These are phyloP conservation scores for Microsporum canis DNA, from an alignment of 2,329 filamentous ascomycete species.

Conservation along the genomic window DNA sequence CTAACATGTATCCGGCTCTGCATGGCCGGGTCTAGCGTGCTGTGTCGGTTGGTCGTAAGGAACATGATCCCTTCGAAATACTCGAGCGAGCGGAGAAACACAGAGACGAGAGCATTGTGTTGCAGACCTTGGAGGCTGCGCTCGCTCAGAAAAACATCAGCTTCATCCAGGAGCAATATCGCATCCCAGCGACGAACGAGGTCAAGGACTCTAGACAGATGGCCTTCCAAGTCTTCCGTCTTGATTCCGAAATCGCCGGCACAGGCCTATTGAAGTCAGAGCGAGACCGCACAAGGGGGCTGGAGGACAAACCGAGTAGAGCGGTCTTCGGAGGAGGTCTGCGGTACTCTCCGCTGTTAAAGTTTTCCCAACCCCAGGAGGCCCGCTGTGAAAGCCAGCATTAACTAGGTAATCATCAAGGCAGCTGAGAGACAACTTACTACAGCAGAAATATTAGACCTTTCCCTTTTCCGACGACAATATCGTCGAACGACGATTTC, in stretches of 20 bases:
- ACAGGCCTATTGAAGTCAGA: not conserved
- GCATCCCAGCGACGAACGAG: conserved; percentile 30
- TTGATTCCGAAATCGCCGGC: not conserved
- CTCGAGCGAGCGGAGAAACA: conserved; percentile 30
- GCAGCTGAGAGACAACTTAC: conserved; percentile 2
- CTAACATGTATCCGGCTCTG: conserved; percentile 22
- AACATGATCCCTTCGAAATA: conserved; percentile 31
- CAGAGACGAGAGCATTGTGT: conserved; percentile 21
- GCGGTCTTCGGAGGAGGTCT: not conserved
- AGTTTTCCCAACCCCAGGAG: conserved; percentile 47
- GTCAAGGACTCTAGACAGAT: conserved; percentile 19
- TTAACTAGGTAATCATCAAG: not conserved
- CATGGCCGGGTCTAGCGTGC: conserved; percentile 28
- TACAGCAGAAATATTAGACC: conserved; percentile 43
- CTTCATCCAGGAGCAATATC: conserved; percentile 35
- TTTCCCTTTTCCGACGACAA: conserved; percentile 43
- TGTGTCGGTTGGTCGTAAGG: conserved; percentile 28
- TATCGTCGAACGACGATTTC: conserved; percentile 37
- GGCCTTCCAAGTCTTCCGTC: conserved; percentile 12
- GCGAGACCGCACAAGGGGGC: not conserved
- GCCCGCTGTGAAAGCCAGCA: conserved; percentile 22
- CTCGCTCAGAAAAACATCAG: conserved; percentile 27
- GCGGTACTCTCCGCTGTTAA: conserved; percentile 32
- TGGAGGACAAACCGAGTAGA: no score
- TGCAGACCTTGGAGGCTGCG: conserved; percentile 17